Conservation (phyloP, 495 filamentous ascomycete species). For the Penicillium pulvis region DNA sequence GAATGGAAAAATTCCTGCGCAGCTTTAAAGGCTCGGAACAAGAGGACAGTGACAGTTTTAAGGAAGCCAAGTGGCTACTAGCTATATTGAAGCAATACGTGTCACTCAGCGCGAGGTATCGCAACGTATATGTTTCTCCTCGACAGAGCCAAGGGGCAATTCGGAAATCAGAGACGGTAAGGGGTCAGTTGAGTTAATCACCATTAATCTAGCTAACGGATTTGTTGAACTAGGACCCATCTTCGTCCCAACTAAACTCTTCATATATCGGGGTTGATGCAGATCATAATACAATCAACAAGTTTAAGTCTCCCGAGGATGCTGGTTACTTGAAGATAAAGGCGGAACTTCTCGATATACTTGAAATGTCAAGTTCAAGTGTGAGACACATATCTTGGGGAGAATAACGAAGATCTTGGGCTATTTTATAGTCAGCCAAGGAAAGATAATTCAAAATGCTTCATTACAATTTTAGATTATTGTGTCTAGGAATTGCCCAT, state of each 20-base stretch:
- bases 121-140: conserved; percentile 11
- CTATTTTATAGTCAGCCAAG: too few relatives aligned
- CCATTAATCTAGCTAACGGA: neutral
- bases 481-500: too few relatives aligned
- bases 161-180: conserved; percentile 1
- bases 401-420: neutral
- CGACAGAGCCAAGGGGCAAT: neutral
- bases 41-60: conserved; percentile 8
- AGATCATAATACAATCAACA: conserved; percentile 15
- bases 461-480: too few relatives aligned
- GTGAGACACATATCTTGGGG: neutral
- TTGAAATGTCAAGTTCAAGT: neutral
- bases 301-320: conserved; percentile 10
- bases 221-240: neutral
- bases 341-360: conserved; percentile 4
- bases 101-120: conserved; percentile 3
- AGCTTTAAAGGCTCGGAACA: conserved; percentile 8
- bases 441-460: too few relatives aligned
- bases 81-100: conserved; percentile 6
- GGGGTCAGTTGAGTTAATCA: neutral
- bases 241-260: neutral
- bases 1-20: conserved; percentile 9
- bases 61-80: conserved; percentile 17
- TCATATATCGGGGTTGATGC: conserved; percentile 13
- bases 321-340: conserved; percentile 15